These are phyloP conservation scores for Porpolomopsis calyptriformis DNA, from an alignment of 768 basidiomycete genomes.

Conservation along the genomic window DNA sequence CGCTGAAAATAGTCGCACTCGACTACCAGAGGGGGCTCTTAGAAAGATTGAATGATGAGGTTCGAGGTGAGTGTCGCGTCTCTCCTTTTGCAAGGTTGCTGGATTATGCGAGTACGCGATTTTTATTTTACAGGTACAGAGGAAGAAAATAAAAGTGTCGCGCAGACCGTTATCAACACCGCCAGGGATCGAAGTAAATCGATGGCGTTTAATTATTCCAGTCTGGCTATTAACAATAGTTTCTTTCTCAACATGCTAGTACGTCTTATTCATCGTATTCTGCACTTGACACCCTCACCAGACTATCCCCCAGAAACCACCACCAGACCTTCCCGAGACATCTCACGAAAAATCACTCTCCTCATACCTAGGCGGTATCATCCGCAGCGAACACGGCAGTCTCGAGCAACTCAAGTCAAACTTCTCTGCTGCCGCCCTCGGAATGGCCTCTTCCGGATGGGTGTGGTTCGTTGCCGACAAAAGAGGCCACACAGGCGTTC, in stretches of 20 bases:
- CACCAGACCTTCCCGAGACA: slow-evolving; percentile 21
- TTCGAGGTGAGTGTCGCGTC: slow-evolving; percentile 44
- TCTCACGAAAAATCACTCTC: slow-evolving; percentile 31
- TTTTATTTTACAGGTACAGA: slow-evolving; percentile 37
- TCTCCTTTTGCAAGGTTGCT: not conserved
- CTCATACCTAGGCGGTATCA: slow-evolving; percentile 20
- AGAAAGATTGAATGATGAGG: slow-evolving; percentile 62
- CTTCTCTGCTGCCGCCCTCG: slow-evolving; percentile 65
- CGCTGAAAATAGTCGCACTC: slow-evolving; percentile 58
- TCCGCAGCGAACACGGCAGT: slow-evolving; percentile 47
- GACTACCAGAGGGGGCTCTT: slow-evolving; percentile 85
- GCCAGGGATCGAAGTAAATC: slow-evolving; percentile 46
- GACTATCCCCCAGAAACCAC: slow-evolving; percentile 24
- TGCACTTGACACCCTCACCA: slow-evolving; percentile 7
- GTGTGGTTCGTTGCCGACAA: slow-evolving; percentile 80
- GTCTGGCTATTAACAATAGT: slow-evolving; percentile 85
- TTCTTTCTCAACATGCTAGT: slow-evolving; percentile 89
- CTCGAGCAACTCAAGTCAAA: slow-evolving; percentile 61
- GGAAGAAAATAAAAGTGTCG: slow-evolving; percentile 45
- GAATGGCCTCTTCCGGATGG: slow-evolving; percentile 72
- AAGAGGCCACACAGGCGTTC: slow-evolving; percentile 48
- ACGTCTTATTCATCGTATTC: slow-evolving; percentile 22
- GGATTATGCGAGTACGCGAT: not conserved
- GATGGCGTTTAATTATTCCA: slow-evolving; percentile 83
- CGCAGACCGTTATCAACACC: slow-evolving; percentile 63